Percentiles rank a stretch among this genome's conserved stretches.
Evolutionary conservation across 306 rosid genomes (phyloP).

Genomic region (Sicyos edulis): DNA sequence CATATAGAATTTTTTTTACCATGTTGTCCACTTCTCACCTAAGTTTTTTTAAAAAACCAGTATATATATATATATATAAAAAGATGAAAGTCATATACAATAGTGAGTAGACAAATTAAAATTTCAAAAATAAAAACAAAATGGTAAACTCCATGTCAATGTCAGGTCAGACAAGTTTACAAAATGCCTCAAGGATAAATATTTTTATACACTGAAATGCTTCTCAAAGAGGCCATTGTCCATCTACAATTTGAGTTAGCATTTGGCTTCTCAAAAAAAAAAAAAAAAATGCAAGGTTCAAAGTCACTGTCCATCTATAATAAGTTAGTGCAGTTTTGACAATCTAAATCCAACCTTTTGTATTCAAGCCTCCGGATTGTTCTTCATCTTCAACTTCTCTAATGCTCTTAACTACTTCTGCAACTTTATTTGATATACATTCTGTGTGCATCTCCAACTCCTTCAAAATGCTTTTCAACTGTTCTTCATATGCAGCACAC

Average conservation of each 20-base stretch:
- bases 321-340: conserved; percentile 5
- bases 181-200: neutral
- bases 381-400: conserved; percentile 54
- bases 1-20: no score
- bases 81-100: no score
- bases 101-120: no score
- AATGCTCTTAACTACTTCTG: conserved; percentile 46
- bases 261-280: neutral
- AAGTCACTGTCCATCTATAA: conserved; percentile 2
- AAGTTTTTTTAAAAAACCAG: no score
- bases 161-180: no score
- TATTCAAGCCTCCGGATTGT: conserved; percentile 35
- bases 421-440: conserved; percentile 53
- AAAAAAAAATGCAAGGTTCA: neutral
- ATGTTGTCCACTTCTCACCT: no score
- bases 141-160: no score
- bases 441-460: conserved; percentile 60
- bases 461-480: conserved; percentile 42
- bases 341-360: conserved; percentile 27
- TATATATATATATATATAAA: no score
- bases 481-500: conserved; percentile 69
- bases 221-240: neutral
- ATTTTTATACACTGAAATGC: conserved; percentile 7
- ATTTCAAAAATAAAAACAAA: no score
- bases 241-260: conserved; percentile 1